Conservation (phyloP, 2,329 filamentous ascomycete species). For the Colletotrichum coccodes region DNA sequence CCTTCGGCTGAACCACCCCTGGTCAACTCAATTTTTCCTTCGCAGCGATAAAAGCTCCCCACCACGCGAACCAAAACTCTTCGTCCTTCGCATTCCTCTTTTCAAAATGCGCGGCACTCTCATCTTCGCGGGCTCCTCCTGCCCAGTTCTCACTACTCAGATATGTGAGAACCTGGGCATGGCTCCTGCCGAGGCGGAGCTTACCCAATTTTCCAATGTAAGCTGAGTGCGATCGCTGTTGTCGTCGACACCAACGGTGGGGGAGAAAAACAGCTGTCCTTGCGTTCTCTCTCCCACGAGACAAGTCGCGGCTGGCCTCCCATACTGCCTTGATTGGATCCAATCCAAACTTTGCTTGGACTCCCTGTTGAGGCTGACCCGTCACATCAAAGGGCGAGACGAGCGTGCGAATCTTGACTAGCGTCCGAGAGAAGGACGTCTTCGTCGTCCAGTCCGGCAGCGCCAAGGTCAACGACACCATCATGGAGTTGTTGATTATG, state of each 20-base stretch:
- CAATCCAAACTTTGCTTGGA: conserved; percentile 31
- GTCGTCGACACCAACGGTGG: conserved; percentile 19
- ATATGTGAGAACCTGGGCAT: conserved; percentile 77
- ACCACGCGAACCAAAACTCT: conserved; percentile 36
- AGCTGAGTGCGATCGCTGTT: conserved; percentile 45
- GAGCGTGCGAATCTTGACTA: conserved; percentile 75
- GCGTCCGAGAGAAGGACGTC: conserved; percentile 96
- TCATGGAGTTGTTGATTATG: conserved; percentile 99
- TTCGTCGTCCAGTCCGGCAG: conserved; percentile 99
- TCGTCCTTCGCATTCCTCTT: conserved; percentile 37
- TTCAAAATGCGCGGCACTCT: conserved; percentile 71
- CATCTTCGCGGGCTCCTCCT: conserved; percentile 75
- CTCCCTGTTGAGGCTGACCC: conserved; percentile 41
- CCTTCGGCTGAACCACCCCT: conserved; percentile 19
- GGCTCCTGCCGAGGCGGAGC: conserved; percentile 71
- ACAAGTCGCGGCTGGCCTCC: background rate
- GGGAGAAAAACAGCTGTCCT: background rate
- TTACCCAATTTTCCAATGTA: conserved; percentile 78
- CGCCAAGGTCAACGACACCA: conserved; percentile 95
- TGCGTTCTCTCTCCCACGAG: background rate
- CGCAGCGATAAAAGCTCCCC: conserved; percentile 38
- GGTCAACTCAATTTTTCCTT: conserved; percentile 31
- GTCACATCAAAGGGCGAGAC: conserved; percentile 69
- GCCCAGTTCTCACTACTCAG: conserved; percentile 70
- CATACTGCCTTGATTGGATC: conserved; percentile 31